A percentile compares a stretch with the other conserved stretches of the same genome.
phyloP scores from a whole-genome alignment of 2,329 filamentous ascomycete species.

The Huntiella decipiens region DNA sequence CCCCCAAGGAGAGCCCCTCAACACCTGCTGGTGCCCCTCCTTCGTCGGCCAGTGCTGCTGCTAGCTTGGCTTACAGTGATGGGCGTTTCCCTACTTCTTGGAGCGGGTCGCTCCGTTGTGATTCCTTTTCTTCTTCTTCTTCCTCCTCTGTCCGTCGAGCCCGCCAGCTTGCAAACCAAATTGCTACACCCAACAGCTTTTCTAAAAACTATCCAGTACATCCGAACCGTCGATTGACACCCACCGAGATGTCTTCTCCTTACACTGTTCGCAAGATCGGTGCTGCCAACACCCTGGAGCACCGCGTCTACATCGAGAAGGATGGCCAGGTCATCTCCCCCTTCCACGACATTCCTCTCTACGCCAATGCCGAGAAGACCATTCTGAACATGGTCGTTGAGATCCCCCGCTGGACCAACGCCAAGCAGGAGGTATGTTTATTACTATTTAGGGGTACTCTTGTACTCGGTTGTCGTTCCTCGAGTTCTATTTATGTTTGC shows the following conservation, averaged over 20 bases:
- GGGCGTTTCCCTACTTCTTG: conserved; percentile 1
- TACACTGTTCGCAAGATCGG: conserved; percentile 78
- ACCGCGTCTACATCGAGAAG: conserved; percentile 95
- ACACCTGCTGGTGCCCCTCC: conserved; percentile 6
- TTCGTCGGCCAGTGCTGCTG: conserved; percentile 3
- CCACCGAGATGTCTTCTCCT: conserved; percentile 33
- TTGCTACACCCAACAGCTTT: background rate
- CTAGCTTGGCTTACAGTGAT: conserved; percentile 1
- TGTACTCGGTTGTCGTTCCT: background rate
- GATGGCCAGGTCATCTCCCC: conserved; percentile 85
- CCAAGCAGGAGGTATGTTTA: conserved; percentile 80
- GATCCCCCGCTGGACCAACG: conserved; percentile 99
- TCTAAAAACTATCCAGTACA: conserved; percentile 5
- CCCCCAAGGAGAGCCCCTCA: background rate
- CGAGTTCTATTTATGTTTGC: background rate
- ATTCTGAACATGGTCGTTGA: conserved; percentile 98
- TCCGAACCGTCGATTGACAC: conserved; percentile 16
- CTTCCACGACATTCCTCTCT: conserved; percentile 97
- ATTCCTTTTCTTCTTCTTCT: conserved; percentile 8
- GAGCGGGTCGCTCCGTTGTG: background rate
- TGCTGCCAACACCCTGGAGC: conserved; percentile 81
- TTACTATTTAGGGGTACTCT: background rate
- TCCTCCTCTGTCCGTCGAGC: conserved; percentile 9
- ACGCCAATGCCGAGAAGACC: conserved; percentile 88
- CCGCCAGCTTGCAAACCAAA: conserved; percentile 11